phyloP scores from a whole-genome alignment of 2,329 filamentous ascomycete genomes.

The Hymenoscyphus linearis region DNA sequence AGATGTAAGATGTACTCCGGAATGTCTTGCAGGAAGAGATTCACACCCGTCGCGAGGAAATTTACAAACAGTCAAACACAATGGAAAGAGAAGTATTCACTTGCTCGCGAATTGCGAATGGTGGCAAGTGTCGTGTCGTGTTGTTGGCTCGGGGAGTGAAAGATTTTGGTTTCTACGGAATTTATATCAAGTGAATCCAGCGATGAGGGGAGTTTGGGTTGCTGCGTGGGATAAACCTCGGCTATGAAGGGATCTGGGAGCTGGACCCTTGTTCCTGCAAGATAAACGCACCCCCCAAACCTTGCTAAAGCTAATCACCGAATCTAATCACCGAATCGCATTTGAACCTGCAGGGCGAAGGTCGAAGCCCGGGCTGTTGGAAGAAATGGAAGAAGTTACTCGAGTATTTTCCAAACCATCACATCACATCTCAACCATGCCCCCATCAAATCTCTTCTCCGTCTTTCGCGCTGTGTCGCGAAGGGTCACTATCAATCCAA shows the following conservation, averaged over 20 bases:
- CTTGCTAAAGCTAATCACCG: too few relatives aligned
- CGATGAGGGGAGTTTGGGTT: too few relatives aligned
- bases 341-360: too few relatives aligned
- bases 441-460: constrained; percentile 6
- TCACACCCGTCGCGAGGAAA: not conserved
- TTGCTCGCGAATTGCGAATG: not conserved
- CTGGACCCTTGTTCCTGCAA: too few relatives aligned
- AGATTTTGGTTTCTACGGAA: not conserved
- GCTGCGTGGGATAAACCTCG: constrained; percentile 2
- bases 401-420: not conserved
- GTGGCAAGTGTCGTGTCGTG: not conserved
- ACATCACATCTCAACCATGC: constrained; percentile 7
- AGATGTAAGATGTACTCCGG: too few relatives aligned
- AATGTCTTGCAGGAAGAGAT: not conserved
- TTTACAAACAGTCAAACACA: not conserved
- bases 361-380: too few relatives aligned
- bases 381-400: too few relatives aligned
- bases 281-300: too few relatives aligned
- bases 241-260: not conserved
- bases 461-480: not conserved
- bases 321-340: too few relatives aligned
- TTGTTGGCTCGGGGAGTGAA: not conserved
- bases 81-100: not conserved
- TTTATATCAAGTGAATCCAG: not conserved
- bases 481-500: not conserved